Evolutionary conservation across 768 basidiomycete species (phyloP), one percentile per base, ranked within the genome.

Genomic region (Russula griseocarnosa): DNA sequence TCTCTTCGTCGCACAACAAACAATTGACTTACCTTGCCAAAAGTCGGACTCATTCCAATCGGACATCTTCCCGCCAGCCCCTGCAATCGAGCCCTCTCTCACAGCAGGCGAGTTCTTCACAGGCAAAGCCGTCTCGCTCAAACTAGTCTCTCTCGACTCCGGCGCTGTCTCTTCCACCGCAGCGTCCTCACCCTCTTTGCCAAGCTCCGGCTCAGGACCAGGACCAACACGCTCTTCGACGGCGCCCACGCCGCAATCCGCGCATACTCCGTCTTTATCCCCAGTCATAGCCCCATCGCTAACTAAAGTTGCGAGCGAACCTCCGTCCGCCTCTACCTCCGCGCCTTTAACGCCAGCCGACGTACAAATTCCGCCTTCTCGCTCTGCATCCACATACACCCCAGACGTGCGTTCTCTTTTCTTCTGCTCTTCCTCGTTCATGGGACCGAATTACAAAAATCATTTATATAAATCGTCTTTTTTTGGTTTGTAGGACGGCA

Each of bases 41-140:
- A 73, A 94, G 91, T 83, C 94, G 42, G 94, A 98, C 62, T 86
- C 87, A 5, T 98, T 98, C 91, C 96, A 98, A 75, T 87, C 93
- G 16, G 96, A 98, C 74, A 96, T 98, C 74, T 98, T 85, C 81
- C 96, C 97, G 5, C 91, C 92, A 10, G 96, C 94, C 0, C 86
- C 86, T 0, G 92, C 93, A 5, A 74, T 81, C 61, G 90, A 95
- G 70, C 83, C 94, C 18, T 84, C 92, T 7, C 81, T 95, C 54
- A 79, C 83, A 22, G 89, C 95, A 10, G 79, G 84, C 64, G 93
- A 97, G 69, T 98, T 91, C 79, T 93, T 98, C 77, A 76, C 81
- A 13, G 94, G 94, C 54, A 96, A 95, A 77, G 81, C 80, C 13
- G 83, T 87, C 3, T 75, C 85, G n/a, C 82, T 86, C 11, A 92